A percentile compares a stretch with the other conserved stretches of the same genome.
These are phyloP conservation scores for Scutellaria baicalensis DNA, from an alignment of 257 asterid genomes.

Conservation along the genomic window DNA sequence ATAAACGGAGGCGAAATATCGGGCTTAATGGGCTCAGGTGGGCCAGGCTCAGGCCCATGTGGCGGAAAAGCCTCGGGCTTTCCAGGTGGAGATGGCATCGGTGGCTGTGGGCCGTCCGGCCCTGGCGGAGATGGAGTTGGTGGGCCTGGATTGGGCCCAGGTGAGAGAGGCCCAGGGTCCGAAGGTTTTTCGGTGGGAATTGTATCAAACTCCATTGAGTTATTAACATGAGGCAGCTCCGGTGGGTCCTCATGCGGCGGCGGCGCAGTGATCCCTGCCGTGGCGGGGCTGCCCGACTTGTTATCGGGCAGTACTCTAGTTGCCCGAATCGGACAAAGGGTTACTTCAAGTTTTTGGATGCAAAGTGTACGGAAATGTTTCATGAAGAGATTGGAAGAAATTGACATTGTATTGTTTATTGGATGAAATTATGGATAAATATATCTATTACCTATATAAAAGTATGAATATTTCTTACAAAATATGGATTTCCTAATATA, in stretches of 20 bases:
- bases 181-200: slow-evolving; percentile 40
- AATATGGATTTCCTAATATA: no score
- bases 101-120: slow-evolving; percentile 41
- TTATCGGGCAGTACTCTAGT: not conserved
- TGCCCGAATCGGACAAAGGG: not conserved
- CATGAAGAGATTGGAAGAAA: not conserved
- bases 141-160: slow-evolving; percentile 33
- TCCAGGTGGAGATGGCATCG: slow-evolving; percentile 20
- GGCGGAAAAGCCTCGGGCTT: slow-evolving; percentile 17
- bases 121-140: slow-evolving; percentile 36
- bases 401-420: not conserved
- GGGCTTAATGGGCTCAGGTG: slow-evolving; percentile 15
- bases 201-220: slow-evolving; percentile 26
- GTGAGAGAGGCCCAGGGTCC: slow-evolving; percentile 34
- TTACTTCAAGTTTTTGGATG: not conserved
- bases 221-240: slow-evolving; percentile 17
- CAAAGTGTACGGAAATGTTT: not conserved
- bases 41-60: slow-evolving; percentile 29
- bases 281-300: slow-evolving; percentile 8
- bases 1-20: slow-evolving; percentile 21
- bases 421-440: not conserved
- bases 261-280: slow-evolving; percentile 15
- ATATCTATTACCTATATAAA: no score
- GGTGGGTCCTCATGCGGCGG: slow-evolving; percentile 18
- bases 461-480: no score